phyloP scores from a whole-genome alignment of 2,329 filamentous ascomycete genomes.

The Pseudogymnoascus sp. region DNA sequence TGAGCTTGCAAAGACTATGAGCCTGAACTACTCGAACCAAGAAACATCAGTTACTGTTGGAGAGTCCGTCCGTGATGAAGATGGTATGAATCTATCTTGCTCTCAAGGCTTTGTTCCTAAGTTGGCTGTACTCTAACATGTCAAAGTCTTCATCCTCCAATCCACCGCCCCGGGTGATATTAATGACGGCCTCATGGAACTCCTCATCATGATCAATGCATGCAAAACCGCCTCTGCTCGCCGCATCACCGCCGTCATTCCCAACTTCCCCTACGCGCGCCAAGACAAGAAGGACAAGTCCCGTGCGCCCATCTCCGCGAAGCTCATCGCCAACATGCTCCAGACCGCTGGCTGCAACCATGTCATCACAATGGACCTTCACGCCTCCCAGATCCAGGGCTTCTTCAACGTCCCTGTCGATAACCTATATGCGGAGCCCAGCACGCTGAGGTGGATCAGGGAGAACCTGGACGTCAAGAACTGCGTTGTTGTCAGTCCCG shows the following conservation, averaged over 20 bases:
- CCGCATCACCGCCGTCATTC: conserved; percentile 89
- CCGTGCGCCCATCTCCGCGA: conserved; percentile 90
- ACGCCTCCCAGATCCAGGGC: conserved; percentile 88
- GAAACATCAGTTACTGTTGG: conserved; percentile 89
- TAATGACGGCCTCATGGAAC: conserved; percentile 96
- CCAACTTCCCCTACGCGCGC: conserved; percentile 92
- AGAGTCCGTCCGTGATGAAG: conserved; percentile 92
- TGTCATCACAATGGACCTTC: conserved; percentile 92
- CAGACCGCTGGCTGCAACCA: conserved; percentile 89
- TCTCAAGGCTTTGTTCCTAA: conserved; percentile 15
- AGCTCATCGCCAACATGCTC: conserved; percentile 95
- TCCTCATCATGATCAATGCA: conserved; percentile 96
- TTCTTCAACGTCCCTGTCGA: conserved; percentile 79
- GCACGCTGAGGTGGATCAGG: conserved; percentile 81
- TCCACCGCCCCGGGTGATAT: conserved; percentile 92
- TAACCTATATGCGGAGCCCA: conserved; percentile 89
- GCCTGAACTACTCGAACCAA: conserved; percentile 78
- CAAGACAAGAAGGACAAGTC: conserved; percentile 98
- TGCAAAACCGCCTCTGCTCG: conserved; percentile 79
- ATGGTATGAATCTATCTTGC: conserved; percentile 44
- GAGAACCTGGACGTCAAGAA: conserved; percentile 76
- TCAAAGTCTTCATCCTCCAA: conserved; percentile 85
- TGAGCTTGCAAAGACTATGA: conserved; percentile 70
- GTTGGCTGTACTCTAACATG: neutral
- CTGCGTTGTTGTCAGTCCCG: conserved; percentile 88